phyloP scores from a whole-genome alignment of 208 protist species.

The Acanthamoeba royreba region DNA sequence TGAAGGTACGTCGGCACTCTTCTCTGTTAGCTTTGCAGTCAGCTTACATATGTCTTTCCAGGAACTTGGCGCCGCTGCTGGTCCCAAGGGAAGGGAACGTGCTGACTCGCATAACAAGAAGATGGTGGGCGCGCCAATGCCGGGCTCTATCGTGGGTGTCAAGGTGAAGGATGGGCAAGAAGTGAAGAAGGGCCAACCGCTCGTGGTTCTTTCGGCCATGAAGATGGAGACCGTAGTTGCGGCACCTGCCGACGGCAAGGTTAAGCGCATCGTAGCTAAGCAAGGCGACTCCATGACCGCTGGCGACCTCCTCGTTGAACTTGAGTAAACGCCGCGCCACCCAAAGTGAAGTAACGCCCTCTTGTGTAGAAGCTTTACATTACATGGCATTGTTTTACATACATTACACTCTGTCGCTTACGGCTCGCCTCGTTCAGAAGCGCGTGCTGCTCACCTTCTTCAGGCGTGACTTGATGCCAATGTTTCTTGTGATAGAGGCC shows the following conservation, averaged over 20 bases:
- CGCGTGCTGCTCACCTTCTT: background rate
- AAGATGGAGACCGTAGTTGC: constrained; percentile 88
- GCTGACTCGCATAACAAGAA: constrained; percentile 1
- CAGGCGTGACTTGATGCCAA: background rate
- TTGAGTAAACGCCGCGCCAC: no score
- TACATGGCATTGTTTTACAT: no score
- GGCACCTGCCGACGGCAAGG: background rate
- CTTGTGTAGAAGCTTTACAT: no score
- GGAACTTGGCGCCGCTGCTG: no score
- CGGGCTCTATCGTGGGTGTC: constrained; percentile 88
- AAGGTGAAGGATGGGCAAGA: constrained; percentile 80
- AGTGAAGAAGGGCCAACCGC: constrained; percentile 84
- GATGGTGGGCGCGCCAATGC: constrained; percentile 84
- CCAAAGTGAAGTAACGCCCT: no score
- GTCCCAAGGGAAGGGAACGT: background rate
- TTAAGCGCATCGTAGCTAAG: constrained; percentile 20
- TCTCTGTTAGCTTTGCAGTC: background rate
- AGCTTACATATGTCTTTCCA: background rate
- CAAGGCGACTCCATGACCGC: constrained; percentile 25
- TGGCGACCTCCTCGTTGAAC: constrained; percentile 37
- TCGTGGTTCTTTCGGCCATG: constrained; percentile 94
- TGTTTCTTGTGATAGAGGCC: background rate
- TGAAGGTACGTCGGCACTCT: background rate
- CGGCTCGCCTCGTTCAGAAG: no score
- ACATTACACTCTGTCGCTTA: no score